phyloP scores from a whole-genome alignment of 352 stramenopile genomes.

The Phytophthora sojae region DNA sequence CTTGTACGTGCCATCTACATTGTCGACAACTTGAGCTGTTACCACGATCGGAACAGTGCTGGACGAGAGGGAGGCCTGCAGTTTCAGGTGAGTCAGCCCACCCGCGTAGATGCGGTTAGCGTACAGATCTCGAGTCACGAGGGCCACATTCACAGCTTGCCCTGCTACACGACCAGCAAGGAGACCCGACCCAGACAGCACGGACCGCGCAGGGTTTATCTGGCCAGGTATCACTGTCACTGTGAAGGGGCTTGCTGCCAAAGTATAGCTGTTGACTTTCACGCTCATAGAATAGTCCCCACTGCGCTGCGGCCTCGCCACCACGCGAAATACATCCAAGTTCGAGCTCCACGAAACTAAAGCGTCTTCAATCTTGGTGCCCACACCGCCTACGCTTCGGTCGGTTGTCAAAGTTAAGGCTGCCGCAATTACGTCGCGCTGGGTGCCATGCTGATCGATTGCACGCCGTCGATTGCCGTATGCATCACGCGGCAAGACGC shows the following conservation, averaged over 20 bases:
- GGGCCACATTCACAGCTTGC: conserved; percentile 40
- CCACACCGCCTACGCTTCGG: conserved; percentile 56
- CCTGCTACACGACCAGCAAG: conserved; percentile 55
- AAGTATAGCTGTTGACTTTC: conserved; percentile 44
- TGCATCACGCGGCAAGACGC: conserved; percentile 53
- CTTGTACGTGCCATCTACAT: conserved; percentile 58
- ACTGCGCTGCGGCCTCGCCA: conserved; percentile 45
- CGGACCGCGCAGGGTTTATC: conserved; percentile 48
- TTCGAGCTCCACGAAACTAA: conserved; percentile 36
- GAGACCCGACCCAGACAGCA: conserved; percentile 61
- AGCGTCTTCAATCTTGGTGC: conserved; percentile 50
- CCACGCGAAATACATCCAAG: conserved; percentile 34
- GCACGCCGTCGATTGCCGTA: conserved; percentile 53
- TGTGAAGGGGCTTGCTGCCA: conserved; percentile 53
- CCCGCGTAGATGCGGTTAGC: conserved; percentile 65
- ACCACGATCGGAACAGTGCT: conserved; percentile 34
- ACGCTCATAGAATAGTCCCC: conserved; percentile 66
- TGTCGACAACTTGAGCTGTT: conserved; percentile 45
- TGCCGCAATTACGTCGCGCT: conserved; percentile 46
- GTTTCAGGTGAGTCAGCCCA: conserved; percentile 26
- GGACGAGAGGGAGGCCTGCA: conserved; percentile 53
- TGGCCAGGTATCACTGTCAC: conserved; percentile 50
- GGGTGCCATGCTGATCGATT: conserved; percentile 14
- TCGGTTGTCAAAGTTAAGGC: conserved; percentile 48
- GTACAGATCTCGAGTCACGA: conserved; percentile 64